These are phyloP conservation scores for Xylaria digitata DNA, from an alignment of 2,329 filamentous ascomycete species.

Conservation along the genomic window DNA sequence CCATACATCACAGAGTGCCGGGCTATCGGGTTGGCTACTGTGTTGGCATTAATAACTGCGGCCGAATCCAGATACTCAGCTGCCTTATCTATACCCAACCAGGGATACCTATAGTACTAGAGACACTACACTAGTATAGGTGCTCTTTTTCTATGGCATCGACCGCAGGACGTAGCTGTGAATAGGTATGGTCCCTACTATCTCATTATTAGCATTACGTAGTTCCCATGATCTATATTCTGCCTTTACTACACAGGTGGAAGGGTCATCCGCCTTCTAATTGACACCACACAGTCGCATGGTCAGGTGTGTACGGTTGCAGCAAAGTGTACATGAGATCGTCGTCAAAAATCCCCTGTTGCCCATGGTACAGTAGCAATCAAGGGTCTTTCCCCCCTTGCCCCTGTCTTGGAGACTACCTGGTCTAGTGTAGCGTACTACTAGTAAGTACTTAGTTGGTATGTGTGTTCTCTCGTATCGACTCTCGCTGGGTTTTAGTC, in stretches of 20 bases:
- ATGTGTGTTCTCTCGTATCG: conserved; percentile 30
- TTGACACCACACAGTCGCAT: conserved; percentile 3
- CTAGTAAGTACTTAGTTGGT: background rate
- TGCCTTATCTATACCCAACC: conserved; percentile 26
- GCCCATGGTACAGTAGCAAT: conserved; percentile 18
- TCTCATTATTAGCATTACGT: conserved; percentile 17
- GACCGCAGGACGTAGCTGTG: background rate
- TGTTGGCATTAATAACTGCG: conserved; percentile 17
- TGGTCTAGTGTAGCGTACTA: no score
- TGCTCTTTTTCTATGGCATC: background rate
- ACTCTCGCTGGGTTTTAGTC: conserved; percentile 32
- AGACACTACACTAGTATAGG: background rate
- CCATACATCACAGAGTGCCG: conserved; percentile 9
- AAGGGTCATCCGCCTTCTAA: conserved; percentile 16
- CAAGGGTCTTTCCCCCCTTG: conserved; percentile 19
- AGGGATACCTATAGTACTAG: conserved; percentile 6
- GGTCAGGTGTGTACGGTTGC: conserved; percentile 14
- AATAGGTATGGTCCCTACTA: conserved; percentile 1
- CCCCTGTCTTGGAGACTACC: conserved; percentile 20
- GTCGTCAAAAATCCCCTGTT: conserved; percentile 12
- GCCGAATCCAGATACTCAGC: conserved; percentile 4
- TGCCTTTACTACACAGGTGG: conserved; percentile 9
- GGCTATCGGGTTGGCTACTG: conserved; percentile 11
- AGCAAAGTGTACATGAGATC: conserved; percentile 10
- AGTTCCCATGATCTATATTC: conserved; percentile 12